Evolutionary conservation across 495 filamentous ascomycete species (phyloP).

Genomic region (Daldinia childiae): DNA sequence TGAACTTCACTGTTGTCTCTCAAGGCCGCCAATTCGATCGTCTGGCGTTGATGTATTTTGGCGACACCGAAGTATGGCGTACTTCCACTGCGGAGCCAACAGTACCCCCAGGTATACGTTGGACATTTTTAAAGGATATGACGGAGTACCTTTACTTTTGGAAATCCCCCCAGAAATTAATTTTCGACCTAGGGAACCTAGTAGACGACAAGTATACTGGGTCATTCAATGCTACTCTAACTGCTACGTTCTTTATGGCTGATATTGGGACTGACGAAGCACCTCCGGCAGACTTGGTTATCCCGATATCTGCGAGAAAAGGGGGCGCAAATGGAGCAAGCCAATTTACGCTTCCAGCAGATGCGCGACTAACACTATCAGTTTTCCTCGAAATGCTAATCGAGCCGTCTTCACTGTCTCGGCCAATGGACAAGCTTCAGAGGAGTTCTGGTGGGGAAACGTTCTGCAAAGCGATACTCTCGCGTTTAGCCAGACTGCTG

Average conservation of each 20-base stretch:
- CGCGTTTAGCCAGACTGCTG: constrained; percentile 66
- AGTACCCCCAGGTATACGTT: constrained; percentile 67
- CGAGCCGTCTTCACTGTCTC: constrained; percentile 81
- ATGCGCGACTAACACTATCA: constrained; percentile 68
- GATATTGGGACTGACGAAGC: constrained; percentile 50
- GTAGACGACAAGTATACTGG: constrained; percentile 82
- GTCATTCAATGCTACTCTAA: constrained; percentile 77
- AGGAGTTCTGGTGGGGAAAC: constrained; percentile 93
- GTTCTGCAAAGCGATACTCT: constrained; percentile 68
- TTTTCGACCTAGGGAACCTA: constrained; percentile 85
- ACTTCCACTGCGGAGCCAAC: constrained; percentile 90
- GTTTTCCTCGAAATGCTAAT: constrained; percentile 67
- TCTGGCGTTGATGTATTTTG: constrained; percentile 80
- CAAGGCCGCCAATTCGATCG: constrained; percentile 82
- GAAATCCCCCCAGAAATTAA: constrained; percentile 73
- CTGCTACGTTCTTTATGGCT: constrained; percentile 74
- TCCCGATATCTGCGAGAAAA: constrained; percentile 74
- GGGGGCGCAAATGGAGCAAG: constrained; percentile 65
- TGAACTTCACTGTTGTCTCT: constrained; percentile 84
- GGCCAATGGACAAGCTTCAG: constrained; percentile 77
- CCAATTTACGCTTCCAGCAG: constrained; percentile 70
- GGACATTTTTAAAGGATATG: constrained; percentile 86
- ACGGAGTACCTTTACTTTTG: constrained; percentile 77
- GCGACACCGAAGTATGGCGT: constrained; percentile 81
- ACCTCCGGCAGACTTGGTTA: constrained; percentile 69